Evolutionary conservation across 108 stramenopile genomes (phyloP).

Genomic region (Parietichytrium sp.): DNA sequence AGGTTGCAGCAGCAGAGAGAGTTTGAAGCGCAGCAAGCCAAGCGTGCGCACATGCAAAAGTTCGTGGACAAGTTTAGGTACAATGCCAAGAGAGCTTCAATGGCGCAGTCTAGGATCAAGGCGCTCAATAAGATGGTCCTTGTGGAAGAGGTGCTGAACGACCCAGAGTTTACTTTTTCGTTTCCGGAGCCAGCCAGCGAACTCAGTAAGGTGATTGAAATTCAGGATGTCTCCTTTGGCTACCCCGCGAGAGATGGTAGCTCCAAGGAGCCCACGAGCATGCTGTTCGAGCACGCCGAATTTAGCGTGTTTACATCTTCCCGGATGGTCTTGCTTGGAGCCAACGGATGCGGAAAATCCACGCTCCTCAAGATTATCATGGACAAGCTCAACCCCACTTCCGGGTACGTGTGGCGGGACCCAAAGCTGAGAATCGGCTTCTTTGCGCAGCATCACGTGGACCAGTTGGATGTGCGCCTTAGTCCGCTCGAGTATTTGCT

Average conservation of each 20-base stretch:
- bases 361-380: slow-evolving; percentile 90
- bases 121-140: slow-evolving; percentile 90
- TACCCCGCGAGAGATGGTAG: slow-evolving; percentile 71
- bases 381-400: slow-evolving; percentile 72
- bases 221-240: slow-evolving; percentile 94
- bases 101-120: slow-evolving; percentile 96
- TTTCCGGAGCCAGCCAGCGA: slow-evolving; percentile 79
- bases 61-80: slow-evolving; percentile 93
- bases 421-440: slow-evolving; percentile 80
- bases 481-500: slow-evolving; percentile 88
- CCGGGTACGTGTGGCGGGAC: slow-evolving; percentile 80
- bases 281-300: slow-evolving; percentile 84
- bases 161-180: slow-evolving; percentile 74
- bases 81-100: slow-evolving; percentile 87
- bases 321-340: slow-evolving; percentile 80
- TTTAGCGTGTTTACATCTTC: slow-evolving; percentile 84
- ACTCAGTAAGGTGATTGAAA: slow-evolving; percentile 73
- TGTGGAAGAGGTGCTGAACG: slow-evolving; percentile 68
- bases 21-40: slow-evolving; percentile 84
- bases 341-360: slow-evolving; percentile 82
- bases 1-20: slow-evolving; percentile 78
- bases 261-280: slow-evolving; percentile 53
- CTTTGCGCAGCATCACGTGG: slow-evolving; percentile 93
- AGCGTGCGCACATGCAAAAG: slow-evolving; percentile 96
- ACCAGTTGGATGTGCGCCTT: slow-evolving; percentile 79